phyloP scores from a whole-genome alignment of 805 yeast species.

The Kockiozyma suomiensis region DNA sequence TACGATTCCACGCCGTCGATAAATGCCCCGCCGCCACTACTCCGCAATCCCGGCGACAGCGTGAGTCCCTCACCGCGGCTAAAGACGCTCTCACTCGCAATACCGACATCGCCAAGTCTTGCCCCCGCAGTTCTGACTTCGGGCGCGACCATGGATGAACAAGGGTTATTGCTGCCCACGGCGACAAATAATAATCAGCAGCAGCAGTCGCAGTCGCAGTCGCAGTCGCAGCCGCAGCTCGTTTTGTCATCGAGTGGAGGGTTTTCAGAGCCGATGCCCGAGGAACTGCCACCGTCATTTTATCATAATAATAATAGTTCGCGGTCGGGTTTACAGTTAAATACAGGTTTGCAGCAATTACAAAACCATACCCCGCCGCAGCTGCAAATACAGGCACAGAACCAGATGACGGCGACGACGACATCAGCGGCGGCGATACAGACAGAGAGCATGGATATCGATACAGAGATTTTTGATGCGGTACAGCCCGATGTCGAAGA shows the following conservation, averaged over 20 bases:
- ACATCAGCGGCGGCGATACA: no score
- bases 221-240: not conserved
- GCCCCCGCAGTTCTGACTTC: not conserved
- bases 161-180: not conserved
- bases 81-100: slow-evolving; percentile 25
- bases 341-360: not conserved
- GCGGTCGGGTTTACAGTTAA: not conserved
- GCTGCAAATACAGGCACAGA: not conserved
- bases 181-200: no score
- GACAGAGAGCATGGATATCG: not conserved
- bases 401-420: no score
- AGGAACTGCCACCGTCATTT: slow-evolving; percentile 7
- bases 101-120: slow-evolving; percentile 19
- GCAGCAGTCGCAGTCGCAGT: no score
- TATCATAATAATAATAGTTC: not conserved
- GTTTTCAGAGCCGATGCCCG: not conserved
- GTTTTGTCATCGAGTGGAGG: not conserved
- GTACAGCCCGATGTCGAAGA: slow-evolving; percentile 49
- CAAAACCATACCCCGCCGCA: not conserved
- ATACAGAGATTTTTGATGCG: not conserved
- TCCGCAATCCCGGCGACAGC: slow-evolving; percentile 20
- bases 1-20: slow-evolving; percentile 2
- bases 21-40: slow-evolving; percentile 23
- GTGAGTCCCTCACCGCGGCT: slow-evolving; percentile 22
- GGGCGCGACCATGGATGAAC: not conserved